These are phyloP conservation scores for Licmophora abbreviata DNA, from an alignment of 108 stramenopile genomes.

Conservation along the genomic window DNA sequence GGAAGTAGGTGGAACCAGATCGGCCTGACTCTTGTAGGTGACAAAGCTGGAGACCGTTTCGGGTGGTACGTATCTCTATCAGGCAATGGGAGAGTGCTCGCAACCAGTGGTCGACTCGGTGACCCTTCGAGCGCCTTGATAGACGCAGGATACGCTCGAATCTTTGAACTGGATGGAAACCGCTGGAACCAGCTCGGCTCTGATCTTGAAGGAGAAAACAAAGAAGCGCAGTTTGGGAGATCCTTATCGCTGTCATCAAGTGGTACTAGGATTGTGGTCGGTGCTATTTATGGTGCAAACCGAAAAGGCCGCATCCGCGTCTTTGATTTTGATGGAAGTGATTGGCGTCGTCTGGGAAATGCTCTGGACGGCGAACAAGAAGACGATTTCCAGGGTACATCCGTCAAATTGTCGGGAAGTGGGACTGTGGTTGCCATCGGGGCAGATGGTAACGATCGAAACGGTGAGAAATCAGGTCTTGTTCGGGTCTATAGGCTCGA, in stretches of 20 bases:
- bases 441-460: neutral
- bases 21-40: too few species aligned
- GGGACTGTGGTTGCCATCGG: constrained; percentile 2
- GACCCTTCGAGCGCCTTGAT: too few species aligned
- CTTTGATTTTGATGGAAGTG: neutral
- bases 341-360: neutral
- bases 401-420: neutral
- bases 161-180: neutral
- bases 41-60: too few species aligned
- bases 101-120: too few species aligned
- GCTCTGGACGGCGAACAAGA: neutral
- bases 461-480: too few species aligned
- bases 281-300: neutral
- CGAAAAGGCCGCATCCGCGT: neutral
- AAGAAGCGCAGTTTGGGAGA: neutral
- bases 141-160: neutral
- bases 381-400: neutral
- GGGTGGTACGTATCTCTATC: too few species aligned
- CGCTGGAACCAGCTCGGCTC: neutral
- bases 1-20: too few species aligned
- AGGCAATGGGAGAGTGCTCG: too few species aligned
- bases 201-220: neutral
- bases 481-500: too few species aligned
- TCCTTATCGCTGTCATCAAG: neutral
- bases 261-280: neutral